Evolutionary conservation across 805 yeast genomes (phyloP).

Genomic region (Tetrapisispora fleetii): DNA sequence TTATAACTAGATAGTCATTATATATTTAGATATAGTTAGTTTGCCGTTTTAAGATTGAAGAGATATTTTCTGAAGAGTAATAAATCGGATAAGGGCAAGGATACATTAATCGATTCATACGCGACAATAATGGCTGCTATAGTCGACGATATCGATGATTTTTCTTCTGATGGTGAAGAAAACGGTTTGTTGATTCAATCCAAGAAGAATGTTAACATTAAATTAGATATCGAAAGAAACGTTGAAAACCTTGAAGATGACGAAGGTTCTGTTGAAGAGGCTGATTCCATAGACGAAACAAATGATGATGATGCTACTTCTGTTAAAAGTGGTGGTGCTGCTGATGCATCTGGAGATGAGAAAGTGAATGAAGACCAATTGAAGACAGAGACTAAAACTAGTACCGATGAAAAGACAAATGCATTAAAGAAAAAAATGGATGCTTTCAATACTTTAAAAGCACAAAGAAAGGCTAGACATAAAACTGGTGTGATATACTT

Average conservation of each 20-base stretch:
- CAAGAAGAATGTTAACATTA: slow-evolving; percentile 9
- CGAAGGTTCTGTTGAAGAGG: not conserved
- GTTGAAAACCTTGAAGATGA: slow-evolving; percentile 10
- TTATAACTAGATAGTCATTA: no score
- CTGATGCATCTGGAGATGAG: slow-evolving; percentile 14
- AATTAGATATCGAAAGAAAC: slow-evolving; percentile 6
- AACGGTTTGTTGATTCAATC: slow-evolving; percentile 15
- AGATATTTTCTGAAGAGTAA: not conserved
- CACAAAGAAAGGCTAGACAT: slow-evolving; percentile 42
- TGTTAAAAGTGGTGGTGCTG: slow-evolving; percentile 10
- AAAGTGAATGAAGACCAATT: slow-evolving; percentile 9
- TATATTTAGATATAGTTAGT: no score
- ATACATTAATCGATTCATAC: not conserved
- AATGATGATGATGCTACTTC: slow-evolving; percentile 5
- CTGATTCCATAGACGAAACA: slow-evolving; percentile 7
- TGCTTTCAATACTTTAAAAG: slow-evolving; percentile 37
- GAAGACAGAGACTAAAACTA: slow-evolving; percentile 3
- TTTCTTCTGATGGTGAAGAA: slow-evolving; percentile 24
- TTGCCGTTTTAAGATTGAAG: not conserved
- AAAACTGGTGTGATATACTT: slow-evolving; percentile 89
- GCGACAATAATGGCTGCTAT: not conserved
- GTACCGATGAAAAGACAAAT: slow-evolving; percentile 24
- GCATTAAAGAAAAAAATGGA: slow-evolving; percentile 40
- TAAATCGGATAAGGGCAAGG: not conserved
- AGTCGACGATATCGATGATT: slow-evolving; percentile 21